phyloP scores from a whole-genome alignment of 352 stramenopile species.

The Phytopythium aichiense region DNA sequence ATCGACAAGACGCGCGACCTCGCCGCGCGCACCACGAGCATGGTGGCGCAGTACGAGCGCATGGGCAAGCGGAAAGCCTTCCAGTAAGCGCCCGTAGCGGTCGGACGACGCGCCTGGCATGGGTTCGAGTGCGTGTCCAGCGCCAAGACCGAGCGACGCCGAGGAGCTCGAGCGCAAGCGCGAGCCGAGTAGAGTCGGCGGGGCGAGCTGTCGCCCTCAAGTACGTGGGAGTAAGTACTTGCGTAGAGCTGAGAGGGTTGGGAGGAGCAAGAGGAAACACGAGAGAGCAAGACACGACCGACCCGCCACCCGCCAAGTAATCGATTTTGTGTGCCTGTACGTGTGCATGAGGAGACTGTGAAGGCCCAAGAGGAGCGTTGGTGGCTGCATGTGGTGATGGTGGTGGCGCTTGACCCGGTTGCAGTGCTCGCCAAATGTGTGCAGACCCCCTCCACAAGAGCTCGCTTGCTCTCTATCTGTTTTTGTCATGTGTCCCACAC shows the following conservation, averaged over 20 bases:
- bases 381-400: background rate
- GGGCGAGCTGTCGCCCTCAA: no score
- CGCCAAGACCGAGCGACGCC: background rate
- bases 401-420: background rate
- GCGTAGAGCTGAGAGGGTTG: conserved; percentile 12
- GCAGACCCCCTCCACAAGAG: background rate
- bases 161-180: background rate
- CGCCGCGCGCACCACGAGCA: conserved; percentile 88
- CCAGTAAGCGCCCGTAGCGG: conserved; percentile 31
- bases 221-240: background rate
- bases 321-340: background rate
- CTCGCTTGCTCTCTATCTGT: background rate
- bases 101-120: background rate
- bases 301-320: background rate
- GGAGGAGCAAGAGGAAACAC: background rate
- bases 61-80: conserved; percentile 80
- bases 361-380: background rate
- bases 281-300: background rate
- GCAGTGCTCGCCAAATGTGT: background rate
- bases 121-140: background rate
- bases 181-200: background rate
- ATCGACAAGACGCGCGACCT: conserved; percentile 98
- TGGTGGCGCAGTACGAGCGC: conserved; percentile 83
- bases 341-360: background rate
- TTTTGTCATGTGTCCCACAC: background rate